Evolutionary conservation across 2,329 filamentous ascomycete species (phyloP).

Genomic region (Colletotrichum sp.): DNA sequence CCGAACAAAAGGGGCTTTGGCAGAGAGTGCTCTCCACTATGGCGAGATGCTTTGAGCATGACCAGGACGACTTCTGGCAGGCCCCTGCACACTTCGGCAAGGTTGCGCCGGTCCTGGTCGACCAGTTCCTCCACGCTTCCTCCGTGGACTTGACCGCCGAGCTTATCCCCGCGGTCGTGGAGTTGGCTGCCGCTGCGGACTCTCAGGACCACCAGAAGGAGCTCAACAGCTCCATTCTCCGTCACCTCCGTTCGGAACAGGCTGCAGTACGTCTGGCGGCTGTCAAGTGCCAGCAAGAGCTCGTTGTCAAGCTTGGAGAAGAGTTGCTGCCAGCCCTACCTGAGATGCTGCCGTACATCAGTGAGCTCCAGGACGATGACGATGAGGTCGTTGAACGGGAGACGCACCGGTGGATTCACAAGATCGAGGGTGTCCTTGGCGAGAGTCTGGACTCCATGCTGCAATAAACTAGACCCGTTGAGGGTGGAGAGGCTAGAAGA

Average conservation of each 20-base stretch:
- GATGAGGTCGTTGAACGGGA: slow-evolving; percentile 92
- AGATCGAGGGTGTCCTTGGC: slow-evolving; percentile 87
- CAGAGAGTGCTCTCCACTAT: slow-evolving; percentile 74
- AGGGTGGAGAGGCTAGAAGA: neutral
- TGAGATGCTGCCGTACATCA: slow-evolving; percentile 96
- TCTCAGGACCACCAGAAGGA: slow-evolving; percentile 91
- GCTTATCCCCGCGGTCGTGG: slow-evolving; percentile 77
- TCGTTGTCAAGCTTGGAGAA: slow-evolving; percentile 84
- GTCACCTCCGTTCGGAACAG: slow-evolving; percentile 76
- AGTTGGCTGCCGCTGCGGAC: slow-evolving; percentile 80
- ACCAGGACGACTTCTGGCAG: slow-evolving; percentile 97
- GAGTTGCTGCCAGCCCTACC: slow-evolving; percentile 92
- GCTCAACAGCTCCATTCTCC: slow-evolving; percentile 80
- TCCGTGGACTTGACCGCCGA: slow-evolving; percentile 50
- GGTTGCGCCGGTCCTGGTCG: slow-evolving; percentile 72
- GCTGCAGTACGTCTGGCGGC: slow-evolving; percentile 79
- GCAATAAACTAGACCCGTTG: slow-evolving; percentile 60
- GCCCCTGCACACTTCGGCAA: slow-evolving; percentile 83
- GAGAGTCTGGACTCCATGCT: slow-evolving; percentile 94
- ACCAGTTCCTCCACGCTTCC: slow-evolving; percentile 63
- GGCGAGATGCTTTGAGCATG: slow-evolving; percentile 79
- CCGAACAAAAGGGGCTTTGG: slow-evolving; percentile 67
- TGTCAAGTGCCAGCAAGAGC: slow-evolving; percentile 78
- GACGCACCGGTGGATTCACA: slow-evolving; percentile 87
- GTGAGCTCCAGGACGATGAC: slow-evolving; percentile 94